phyloP scores from a whole-genome alignment of 257 asterid species.

The Jasminum sambac region DNA sequence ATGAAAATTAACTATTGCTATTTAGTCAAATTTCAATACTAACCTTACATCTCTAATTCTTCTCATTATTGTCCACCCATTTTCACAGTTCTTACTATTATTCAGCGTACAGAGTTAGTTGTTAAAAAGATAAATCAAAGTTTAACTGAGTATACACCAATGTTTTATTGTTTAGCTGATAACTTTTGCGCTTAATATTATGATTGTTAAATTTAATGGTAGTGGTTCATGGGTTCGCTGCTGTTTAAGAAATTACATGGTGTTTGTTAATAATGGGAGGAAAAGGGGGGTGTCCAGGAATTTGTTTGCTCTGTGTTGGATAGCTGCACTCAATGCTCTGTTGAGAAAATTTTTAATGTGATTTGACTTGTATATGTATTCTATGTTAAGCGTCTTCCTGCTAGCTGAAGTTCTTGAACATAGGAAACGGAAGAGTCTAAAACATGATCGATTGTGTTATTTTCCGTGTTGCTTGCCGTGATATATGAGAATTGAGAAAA shows the following conservation, averaged over 20 bases:
- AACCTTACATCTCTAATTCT: no score
- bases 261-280: not conserved
- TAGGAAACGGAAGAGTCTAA: not conserved
- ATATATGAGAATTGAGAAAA: not conserved
- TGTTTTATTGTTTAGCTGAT: not conserved
- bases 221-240: not conserved
- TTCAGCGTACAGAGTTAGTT: no score
- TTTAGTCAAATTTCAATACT: no score
- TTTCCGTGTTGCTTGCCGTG: not conserved
- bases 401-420: not conserved
- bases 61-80: no score
- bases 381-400: not conserved
- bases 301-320: not conserved
- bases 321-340: not conserved
- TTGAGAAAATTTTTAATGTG: not conserved
- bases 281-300: not conserved
- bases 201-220: not conserved
- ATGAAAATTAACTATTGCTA: no score
- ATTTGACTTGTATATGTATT: not conserved
- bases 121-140: no score
- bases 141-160: not conserved
- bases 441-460: not conserved
- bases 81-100: no score
- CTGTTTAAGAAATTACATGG: not conserved
- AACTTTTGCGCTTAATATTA: not conserved